Evolutionary conservation across 2,329 filamentous ascomycete genomes (phyloP), one percentile per base, ranked within the genome.

Genomic region (Phaeosphaeriaceae sp.): DNA sequence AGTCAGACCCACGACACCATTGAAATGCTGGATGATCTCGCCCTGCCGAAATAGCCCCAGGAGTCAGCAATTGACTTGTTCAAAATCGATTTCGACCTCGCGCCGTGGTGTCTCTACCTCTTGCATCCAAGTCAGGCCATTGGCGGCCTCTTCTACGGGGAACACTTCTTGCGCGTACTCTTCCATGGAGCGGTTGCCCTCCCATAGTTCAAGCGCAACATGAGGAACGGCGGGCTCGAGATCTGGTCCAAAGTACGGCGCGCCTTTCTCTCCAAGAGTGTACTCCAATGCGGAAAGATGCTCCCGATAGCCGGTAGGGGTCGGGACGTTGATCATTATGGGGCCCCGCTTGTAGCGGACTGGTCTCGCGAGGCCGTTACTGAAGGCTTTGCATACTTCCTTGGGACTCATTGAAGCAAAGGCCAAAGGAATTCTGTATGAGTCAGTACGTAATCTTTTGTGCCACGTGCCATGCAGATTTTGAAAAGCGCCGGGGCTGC

Each of bases 131-230:
- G 90, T 92, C 72, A 95, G 81, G 5, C 94, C 94, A 75, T 98
- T 98, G 31, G 93, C 92, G 68, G 93, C 90, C 79, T 99, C 95
- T 77, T 99, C 95, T 13, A 97, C 85, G 0, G 92, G 92, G 70
- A 98, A 98, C 25, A 96, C 93, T 76, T 98, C 95, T 49, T 91
- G 85, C 1, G 94, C 94, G 76, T 98, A 99, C 78, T 98, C 95
- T 74, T 97, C 93, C 67, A 98, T 85, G 27, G 92, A 91, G 54
- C 95, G 85, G 66, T 92, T 92, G 3, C 93, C 95, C 74, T 96
- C 92, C 95, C 95, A 98, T 22, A 99, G 81, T 67, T 90, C 85
- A 61, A 94, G 82, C 1, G 93, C 91, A 66, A 92, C 88, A 9
- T 85, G 84, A 0, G 93, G 92, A 64, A 91, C 91, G 63, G 73